Evolutionary conservation across 2,329 filamentous ascomycete genomes (phyloP), one percentile per base, ranked within the genome.

Genomic region (Tetracladium maxilliforme): DNA sequence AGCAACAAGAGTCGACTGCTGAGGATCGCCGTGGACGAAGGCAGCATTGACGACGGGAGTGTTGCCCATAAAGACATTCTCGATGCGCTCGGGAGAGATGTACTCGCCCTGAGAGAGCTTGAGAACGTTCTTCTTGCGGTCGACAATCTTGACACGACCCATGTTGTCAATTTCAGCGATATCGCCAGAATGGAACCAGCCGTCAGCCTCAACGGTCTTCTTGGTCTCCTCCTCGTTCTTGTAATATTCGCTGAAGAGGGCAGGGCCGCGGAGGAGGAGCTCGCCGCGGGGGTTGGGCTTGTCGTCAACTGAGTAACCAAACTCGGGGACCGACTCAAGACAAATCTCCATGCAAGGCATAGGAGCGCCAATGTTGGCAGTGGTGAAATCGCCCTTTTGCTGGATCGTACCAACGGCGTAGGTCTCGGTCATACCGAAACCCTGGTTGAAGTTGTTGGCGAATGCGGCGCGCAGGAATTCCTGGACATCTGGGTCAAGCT

Each of bases 91-190:
- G 10, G 90, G 90, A 2, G 86, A 93, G 42, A 98, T 83, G 55
- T 98, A 98, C 57, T 98, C 90, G 49, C 90, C 90, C 53, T 98
- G 90, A 0, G 87, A 76, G 28, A 98, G 70, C 66, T 98, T 98
- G 46, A 98, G 71, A n/a, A 98, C 82, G 54, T 95, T 95, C 77
- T 98, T 98, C 56, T 84, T 77, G 41, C 90, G 84, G 52, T 98
- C 90, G 41, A 98, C 77, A 51, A 98, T 92, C 52, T 70, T 74
- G 61, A 95, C 77, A 32, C 86, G 81, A 33, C 90, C 90, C 44
- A 80, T 52, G 37, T 73, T 72, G 51, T 98, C 90, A 14, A 98
- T 63, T 35, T 74, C 69, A 43, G 73, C 82, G 36, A 98, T 87
- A 42, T 98, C 90, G 28, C 90, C 90, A 1, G 84, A 94, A 48